Conservation (phyloP, 2,329 filamentous ascomycete genomes). For the Ampelomyces quisqualis region DNA sequence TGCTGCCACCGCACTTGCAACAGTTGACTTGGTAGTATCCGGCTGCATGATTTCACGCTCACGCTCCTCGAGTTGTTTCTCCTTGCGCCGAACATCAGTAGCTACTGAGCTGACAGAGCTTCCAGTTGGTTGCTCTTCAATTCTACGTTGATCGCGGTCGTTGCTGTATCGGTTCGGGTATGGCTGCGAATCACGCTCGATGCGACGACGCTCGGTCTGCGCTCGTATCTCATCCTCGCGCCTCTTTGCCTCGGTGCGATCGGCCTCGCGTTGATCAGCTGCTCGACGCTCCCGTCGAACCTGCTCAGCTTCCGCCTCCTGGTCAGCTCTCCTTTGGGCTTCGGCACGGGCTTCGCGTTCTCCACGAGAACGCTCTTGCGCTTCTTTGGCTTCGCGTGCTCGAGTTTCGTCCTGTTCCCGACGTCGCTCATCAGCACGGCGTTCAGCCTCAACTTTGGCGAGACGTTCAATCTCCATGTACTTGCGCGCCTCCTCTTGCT, state of each 20-base stretch:
- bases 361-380: constrained; percentile 32
- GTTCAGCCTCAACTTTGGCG: constrained; percentile 31
- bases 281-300: constrained; percentile 28
- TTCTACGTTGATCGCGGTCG: constrained; percentile 23
- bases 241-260: constrained; percentile 25
- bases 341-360: constrained; percentile 33
- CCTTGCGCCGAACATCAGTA: constrained; percentile 38
- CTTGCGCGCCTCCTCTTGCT: constrained; percentile 32
- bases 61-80: constrained; percentile 37
- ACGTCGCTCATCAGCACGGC: constrained; percentile 25
- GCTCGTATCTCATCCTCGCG: constrained; percentile 35
- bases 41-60: constrained; percentile 37
- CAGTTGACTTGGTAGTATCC: constrained; percentile 42
- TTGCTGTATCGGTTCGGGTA: constrained; percentile 24
- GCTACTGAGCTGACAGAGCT: constrained; percentile 33
- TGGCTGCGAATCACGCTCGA: constrained; percentile 29
- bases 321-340: constrained; percentile 28
- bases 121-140: constrained; percentile 35
- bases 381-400: constrained; percentile 31
- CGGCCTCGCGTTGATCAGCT: constrained; percentile 29
- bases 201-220: constrained; percentile 27
- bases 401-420: constrained; percentile 29
- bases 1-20: constrained; percentile 39
- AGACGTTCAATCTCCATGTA: constrained; percentile 32
- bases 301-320: constrained; percentile 27